Conservation (phyloP, 2,329 filamentous ascomycete genomes). For the Cylindrodendrum hubeiense region DNA sequence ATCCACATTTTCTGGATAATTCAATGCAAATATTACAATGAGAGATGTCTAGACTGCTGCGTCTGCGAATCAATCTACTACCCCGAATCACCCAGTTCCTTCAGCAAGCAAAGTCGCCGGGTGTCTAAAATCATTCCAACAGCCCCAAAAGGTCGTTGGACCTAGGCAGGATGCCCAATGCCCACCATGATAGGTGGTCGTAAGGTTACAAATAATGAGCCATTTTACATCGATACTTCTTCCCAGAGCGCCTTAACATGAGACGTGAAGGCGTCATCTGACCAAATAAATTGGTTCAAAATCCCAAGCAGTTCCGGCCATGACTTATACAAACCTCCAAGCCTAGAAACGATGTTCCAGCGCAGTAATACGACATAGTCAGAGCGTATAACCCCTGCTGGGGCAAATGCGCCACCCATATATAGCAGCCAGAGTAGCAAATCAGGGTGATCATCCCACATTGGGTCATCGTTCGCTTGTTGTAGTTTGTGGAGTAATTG, state of each 20-base stretch:
- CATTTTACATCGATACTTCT: slow-evolving; percentile 24
- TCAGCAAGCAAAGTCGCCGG: too few species aligned
- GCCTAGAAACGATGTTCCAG: slow-evolving; percentile 29
- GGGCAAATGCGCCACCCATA: slow-evolving; percentile 54
- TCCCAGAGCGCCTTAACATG: slow-evolving; percentile 50
- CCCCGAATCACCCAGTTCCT: too few species aligned
- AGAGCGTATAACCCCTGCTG: slow-evolving; percentile 42
- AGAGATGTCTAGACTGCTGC: too few species aligned
- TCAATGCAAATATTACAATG: too few species aligned
- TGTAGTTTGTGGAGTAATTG: slow-evolving; percentile 50
- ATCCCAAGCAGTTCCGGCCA: slow-evolving; percentile 48
- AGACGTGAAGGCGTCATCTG: slow-evolving; percentile 49
- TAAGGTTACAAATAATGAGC: not conserved
- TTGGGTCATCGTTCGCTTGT: slow-evolving; percentile 39
- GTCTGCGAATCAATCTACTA: too few species aligned
- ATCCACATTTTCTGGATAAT: too few species aligned
- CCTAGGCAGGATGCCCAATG: too few species aligned
- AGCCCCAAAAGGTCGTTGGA: too few species aligned
- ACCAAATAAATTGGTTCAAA: slow-evolving; percentile 55
- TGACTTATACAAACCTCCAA: slow-evolving; percentile 40
- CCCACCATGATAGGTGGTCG: too few species aligned
- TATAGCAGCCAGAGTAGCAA: slow-evolving; percentile 53
- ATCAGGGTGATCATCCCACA: slow-evolving; percentile 49
- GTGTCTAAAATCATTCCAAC: too few species aligned
- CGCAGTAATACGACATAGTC: slow-evolving; percentile 44